A percentile compares a stretch with the other conserved stretches of the same genome.
These are phyloP conservation scores for Centella asiatica DNA, from an alignment of 129 eudicot species.

Conservation along the genomic window DNA sequence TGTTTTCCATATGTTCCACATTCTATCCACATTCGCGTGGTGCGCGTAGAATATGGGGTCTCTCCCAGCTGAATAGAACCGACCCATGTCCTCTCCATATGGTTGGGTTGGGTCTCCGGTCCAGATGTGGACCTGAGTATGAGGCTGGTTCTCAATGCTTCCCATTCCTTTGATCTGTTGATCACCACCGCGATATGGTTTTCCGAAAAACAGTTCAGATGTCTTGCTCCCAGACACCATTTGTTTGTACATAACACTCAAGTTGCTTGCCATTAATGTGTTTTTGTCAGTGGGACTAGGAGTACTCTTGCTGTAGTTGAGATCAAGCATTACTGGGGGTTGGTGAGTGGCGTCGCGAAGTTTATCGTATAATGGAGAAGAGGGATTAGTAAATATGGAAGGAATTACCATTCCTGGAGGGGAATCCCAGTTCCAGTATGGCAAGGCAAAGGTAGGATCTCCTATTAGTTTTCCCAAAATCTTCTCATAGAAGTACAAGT, in stretches of 20 bases:
- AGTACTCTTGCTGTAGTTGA: slow-evolving; percentile 14
- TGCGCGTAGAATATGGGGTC: slow-evolving; percentile 43
- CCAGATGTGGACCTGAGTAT: slow-evolving; percentile 32
- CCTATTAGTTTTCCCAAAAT: slow-evolving; percentile 31
- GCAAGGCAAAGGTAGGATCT: slow-evolving; percentile 36
- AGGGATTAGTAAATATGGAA: slow-evolving; percentile 14
- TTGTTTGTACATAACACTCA: slow-evolving; percentile 34
- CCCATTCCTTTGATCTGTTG: slow-evolving; percentile 26
- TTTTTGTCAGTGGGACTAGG: background rate
- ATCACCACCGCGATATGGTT: slow-evolving; percentile 28
- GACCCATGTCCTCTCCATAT: slow-evolving; percentile 36
- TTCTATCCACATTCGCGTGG: slow-evolving; percentile 40
- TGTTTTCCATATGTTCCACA: slow-evolving; percentile 41
- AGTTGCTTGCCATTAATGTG: slow-evolving; percentile 27
- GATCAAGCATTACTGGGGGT: slow-evolving; percentile 20
- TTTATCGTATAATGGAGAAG: slow-evolving; percentile 22
- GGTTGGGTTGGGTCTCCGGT: slow-evolving; percentile 30
- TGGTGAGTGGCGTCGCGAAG: slow-evolving; percentile 22
- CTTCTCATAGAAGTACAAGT: slow-evolving; percentile 43
- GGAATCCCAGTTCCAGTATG: slow-evolving; percentile 44
- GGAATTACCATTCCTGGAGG: slow-evolving; percentile 29
- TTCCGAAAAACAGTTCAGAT: slow-evolving; percentile 28
- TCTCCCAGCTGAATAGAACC: slow-evolving; percentile 38
- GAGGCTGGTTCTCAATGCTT: slow-evolving; percentile 30
- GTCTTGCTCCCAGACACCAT: slow-evolving; percentile 30